Base-by-base conservation (phyloP, 352 stramenopile species). In the Aphanomyces cochlioides region DNA sequence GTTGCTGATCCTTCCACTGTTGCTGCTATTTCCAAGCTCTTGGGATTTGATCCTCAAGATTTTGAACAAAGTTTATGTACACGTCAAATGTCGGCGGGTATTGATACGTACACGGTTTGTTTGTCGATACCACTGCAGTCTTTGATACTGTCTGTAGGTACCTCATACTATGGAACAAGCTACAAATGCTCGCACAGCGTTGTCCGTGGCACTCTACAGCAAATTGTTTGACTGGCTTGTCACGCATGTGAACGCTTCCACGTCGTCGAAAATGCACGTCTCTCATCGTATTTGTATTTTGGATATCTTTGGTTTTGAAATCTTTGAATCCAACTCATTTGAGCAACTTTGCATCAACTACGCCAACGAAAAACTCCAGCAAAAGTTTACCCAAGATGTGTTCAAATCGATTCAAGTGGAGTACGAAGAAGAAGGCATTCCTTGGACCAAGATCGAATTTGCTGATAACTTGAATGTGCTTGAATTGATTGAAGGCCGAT, bases 251-350 rank as follows among this genome's bases (percentile, higher is more conserved):
- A 95, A 94, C 73, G 76, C 82, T 67, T 90, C 83, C 66, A 93
- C 86, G 28, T 41, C 59, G 41, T 71, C 48, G 45, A 71, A 73
- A 37, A 70, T 70, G 64, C 64, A 70, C 47, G 64, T 70, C 4
- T n/a, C 36, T 39, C 64, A 70, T 34, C 64, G 64, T 15, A 70
- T 70, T 21, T 70, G 70, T 64, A 94, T 98, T 54, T 74, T 98
- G 28, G 96, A 99, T 85, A 98, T 99, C 74, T 99, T 98, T 82
- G 96, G 96, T 5, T 99, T 99, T 80, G 96, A 99, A 78, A 97
- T 96, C 41, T 98, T 98, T 67, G 86, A 97, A 58, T 88, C 87
- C 66, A 99, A 99, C 79, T 97, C 89, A 53, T 98, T 98, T 76
- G 95, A 98, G 75, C 93, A 98, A 72, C 71, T 98, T 21, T 98